Conservation (phyloP, 2,329 filamentous ascomycete species). For the Colletotrichum lupini region DNA sequence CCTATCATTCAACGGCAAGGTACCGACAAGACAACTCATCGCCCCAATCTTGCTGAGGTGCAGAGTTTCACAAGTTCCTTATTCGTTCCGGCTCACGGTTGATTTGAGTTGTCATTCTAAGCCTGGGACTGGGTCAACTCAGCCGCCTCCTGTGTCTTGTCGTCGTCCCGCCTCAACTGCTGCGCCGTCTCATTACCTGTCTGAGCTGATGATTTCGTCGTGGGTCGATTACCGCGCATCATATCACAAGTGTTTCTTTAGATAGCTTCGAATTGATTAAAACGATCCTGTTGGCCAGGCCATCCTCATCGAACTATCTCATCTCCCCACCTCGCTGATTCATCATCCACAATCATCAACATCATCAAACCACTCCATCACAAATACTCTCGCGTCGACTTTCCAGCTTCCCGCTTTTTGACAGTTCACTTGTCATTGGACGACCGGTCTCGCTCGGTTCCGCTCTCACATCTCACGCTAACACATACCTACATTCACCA, state of each 20-base stretch:
- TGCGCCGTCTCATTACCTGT: conserved; percentile 33
- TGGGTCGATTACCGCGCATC: conserved; percentile 23
- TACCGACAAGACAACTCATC: conserved; percentile 10
- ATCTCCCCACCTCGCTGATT: conserved; percentile 20
- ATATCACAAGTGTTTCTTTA: conserved; percentile 7
- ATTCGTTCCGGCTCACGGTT: conserved; percentile 18
- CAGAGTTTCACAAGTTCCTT: conserved; percentile 33
- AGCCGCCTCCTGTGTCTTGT: conserved; percentile 33
- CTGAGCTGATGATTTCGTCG: conserved; percentile 34
- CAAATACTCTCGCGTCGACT: background rate
- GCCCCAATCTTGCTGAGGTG: conserved; percentile 28
- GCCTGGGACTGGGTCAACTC: conserved; percentile 17
- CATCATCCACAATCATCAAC: conserved; percentile 16
- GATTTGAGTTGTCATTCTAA: conserved; percentile 18
- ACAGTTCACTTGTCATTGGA: background rate
- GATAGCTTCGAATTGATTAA: conserved; percentile 30
- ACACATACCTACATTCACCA: conserved; percentile 15
- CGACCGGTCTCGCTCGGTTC: background rate
- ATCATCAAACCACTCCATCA: background rate
- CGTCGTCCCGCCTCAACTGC: conserved; percentile 31
- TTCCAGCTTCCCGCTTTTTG: background rate
- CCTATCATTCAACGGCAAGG: conserved; percentile 21
- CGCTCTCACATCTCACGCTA: conserved; percentile 1
- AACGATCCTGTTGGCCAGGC: conserved; percentile 24
- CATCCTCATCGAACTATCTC: conserved; percentile 11